phyloP scores from a whole-genome alignment of 208 protist genomes.

The Balamuthia mandrillaris region DNA sequence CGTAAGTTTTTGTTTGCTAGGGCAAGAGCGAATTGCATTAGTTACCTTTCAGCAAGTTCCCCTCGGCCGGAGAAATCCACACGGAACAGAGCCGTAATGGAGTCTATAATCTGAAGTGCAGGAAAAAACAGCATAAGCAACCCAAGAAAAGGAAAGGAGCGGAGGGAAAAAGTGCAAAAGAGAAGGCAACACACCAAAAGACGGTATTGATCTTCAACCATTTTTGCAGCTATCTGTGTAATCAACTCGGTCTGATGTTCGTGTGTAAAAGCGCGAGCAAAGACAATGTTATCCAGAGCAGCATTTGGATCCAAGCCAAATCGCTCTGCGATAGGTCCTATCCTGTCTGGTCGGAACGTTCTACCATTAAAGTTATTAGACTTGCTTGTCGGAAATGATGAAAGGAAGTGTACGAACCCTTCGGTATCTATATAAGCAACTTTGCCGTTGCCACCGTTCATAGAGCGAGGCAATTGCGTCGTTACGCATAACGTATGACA shows the following conservation, averaged over 20 bases:
- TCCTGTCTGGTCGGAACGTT: conserved; percentile 84
- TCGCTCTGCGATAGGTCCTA: conserved; percentile 90
- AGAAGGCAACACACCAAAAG: conserved; percentile 42
- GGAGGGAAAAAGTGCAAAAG: not conserved
- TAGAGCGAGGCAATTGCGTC: conserved; percentile 85
- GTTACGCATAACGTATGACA: conserved; percentile 96
- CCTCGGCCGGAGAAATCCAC: conserved; percentile 93
- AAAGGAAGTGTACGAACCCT: too few species aligned
- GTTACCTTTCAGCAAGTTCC: conserved; percentile 93
- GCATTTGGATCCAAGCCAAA: conserved; percentile 87
- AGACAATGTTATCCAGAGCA: conserved; percentile 93
- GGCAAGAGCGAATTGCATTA: too few species aligned
- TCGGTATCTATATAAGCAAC: conserved; percentile 97
- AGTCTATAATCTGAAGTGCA: conserved; percentile 97
- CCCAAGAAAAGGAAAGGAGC: not conserved
- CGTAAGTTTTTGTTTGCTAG: too few species aligned
- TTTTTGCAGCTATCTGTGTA: conserved; percentile 47
- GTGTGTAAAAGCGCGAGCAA: conserved; percentile 90
- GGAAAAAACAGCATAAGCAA: too few species aligned
- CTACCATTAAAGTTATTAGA: too few species aligned
- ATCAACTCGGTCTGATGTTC: conserved; percentile 86
- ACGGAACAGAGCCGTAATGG: conserved; percentile 96
- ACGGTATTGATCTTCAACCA: conserved; percentile 72
- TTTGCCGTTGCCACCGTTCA: conserved; percentile 73
- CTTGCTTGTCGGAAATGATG: too few species aligned